Evolutionary conservation across 768 basidiomycete genomes (phyloP).

Genomic region (Rhodosporidiobolus odoratus): DNA sequence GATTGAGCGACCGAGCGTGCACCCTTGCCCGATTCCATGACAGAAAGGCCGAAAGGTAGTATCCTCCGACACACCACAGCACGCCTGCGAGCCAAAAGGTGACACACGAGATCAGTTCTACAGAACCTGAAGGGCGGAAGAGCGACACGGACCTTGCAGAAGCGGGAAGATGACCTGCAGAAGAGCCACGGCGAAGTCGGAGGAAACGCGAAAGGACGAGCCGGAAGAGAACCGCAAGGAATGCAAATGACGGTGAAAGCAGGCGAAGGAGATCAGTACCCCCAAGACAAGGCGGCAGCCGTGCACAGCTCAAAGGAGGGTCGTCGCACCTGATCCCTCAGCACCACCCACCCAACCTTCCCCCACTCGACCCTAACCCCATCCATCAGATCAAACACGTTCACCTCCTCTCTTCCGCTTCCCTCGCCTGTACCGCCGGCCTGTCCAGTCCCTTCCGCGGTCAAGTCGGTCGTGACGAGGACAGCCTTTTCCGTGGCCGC

Average conservation of each 20-base stretch:
- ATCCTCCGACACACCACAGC: conserved; percentile 6
- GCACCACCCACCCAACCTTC: conserved; percentile 31
- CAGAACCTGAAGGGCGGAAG: neutral
- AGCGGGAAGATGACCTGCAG: conserved; percentile 27
- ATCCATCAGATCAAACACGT: conserved; percentile 19
- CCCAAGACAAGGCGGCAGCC: too few relatives aligned
- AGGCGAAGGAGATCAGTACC: neutral
- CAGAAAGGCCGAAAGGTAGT: conserved; percentile 1
- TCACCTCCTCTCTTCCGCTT: neutral
- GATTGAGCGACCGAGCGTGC: neutral
- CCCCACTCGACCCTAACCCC: conserved; percentile 34
- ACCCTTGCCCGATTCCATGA: conserved; percentile 4
- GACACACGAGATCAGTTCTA: neutral
- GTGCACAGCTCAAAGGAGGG: too few relatives aligned
- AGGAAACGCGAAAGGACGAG: too few relatives aligned
- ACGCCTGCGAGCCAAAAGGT: neutral
- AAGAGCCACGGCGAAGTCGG: neutral
- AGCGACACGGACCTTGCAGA: conserved; percentile 18
- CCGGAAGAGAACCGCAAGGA: too few relatives aligned
- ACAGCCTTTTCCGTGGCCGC: conserved; percentile 3
- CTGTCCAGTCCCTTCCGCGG: neutral
- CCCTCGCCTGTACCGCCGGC: too few relatives aligned
- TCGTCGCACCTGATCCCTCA: conserved; percentile 41
- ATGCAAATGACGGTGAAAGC: neutral
- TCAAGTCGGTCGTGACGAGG: conserved; percentile 1